Conservation (phyloP, 1,284 basidiomycete species). For the Peniophora sp. region DNA sequence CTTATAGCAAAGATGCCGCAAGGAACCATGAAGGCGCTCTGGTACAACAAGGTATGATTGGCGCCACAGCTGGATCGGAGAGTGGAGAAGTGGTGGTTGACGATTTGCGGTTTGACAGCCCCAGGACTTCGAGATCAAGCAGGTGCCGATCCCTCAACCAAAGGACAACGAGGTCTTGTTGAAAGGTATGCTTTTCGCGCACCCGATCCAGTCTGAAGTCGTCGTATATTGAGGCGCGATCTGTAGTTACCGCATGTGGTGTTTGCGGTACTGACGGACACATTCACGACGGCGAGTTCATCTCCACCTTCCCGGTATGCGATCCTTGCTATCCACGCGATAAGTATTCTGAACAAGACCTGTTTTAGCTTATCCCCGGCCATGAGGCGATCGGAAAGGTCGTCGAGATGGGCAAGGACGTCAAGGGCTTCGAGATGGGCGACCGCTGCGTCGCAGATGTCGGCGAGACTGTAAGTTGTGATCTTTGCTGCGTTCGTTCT, state of each 20-base stretch:
- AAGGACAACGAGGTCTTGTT: constrained; percentile 62
- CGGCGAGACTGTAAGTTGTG: constrained; percentile 42
- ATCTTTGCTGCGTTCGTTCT: neutral
- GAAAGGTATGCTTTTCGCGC: constrained; percentile 37
- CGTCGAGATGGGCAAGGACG: constrained; percentile 63
- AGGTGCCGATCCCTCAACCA: constrained; percentile 54
- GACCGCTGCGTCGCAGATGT: constrained; percentile 79
- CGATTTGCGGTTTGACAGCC: constrained; percentile 32
- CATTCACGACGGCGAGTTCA: constrained; percentile 75
- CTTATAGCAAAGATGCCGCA: constrained; percentile 14
- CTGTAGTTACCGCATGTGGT: constrained; percentile 28
- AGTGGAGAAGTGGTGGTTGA: constrained; percentile 7
- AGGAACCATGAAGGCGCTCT: constrained; percentile 45
- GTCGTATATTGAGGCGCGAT: constrained; percentile 1
- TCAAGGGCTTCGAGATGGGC: constrained; percentile 59
- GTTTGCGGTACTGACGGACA: constrained; percentile 76
- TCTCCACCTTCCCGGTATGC: constrained; percentile 63
- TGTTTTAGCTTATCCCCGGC: constrained; percentile 62
- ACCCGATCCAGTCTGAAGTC: neutral
- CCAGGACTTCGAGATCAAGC: constrained; percentile 52
- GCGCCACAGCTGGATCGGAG: neutral
- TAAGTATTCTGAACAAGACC: constrained; percentile 10
- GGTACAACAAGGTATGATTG: constrained; percentile 37
- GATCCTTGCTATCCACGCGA: constrained; percentile 6
- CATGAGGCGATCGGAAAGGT: constrained; percentile 75